phyloP scores from a whole-genome alignment of 2,329 filamentous ascomycete species.

The Beauveria sp. region DNA sequence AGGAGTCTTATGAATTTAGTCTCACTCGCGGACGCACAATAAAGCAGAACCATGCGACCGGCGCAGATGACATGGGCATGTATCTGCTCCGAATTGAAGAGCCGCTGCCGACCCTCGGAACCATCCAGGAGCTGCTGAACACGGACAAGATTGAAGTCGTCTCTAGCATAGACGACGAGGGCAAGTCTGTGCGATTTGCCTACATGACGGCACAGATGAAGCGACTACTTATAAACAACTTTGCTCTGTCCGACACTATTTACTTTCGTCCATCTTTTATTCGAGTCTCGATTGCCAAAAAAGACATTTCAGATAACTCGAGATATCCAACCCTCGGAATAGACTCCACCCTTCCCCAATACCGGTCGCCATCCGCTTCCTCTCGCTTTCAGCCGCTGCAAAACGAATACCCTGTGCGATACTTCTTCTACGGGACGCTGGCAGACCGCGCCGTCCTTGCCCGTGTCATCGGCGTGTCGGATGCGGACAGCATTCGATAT shows the following conservation, averaged over 20 bases:
- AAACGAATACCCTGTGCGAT: conserved; percentile 26
- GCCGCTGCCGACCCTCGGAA: neutral
- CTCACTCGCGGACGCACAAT: neutral
- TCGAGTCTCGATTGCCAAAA: conserved; percentile 11
- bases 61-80: neutral
- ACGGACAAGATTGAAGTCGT: neutral
- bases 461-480: conserved; percentile 21
- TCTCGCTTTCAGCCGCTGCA: conserved; percentile 15
- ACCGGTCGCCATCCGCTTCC: conserved; percentile 16
- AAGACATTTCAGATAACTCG: conserved; percentile 10
- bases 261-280: conserved; percentile 10
- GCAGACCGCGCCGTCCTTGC: conserved; percentile 22
- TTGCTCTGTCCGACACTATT: neutral
- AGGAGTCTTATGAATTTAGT: conserved; percentile 13
- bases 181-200: neutral
- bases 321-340: conserved; percentile 15
- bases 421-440: conserved; percentile 36
- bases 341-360: conserved; percentile 15
- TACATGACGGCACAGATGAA: neutral
- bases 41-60: neutral
- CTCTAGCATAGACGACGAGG: neutral
- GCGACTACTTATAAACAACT: neutral
- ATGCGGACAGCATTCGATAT: conserved; percentile 16
- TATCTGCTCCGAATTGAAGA: neutral
- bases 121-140: neutral